Evolutionary conservation across 371 early-diverging fungal species (phyloP).

Genomic region (Mortierella sp.): DNA sequence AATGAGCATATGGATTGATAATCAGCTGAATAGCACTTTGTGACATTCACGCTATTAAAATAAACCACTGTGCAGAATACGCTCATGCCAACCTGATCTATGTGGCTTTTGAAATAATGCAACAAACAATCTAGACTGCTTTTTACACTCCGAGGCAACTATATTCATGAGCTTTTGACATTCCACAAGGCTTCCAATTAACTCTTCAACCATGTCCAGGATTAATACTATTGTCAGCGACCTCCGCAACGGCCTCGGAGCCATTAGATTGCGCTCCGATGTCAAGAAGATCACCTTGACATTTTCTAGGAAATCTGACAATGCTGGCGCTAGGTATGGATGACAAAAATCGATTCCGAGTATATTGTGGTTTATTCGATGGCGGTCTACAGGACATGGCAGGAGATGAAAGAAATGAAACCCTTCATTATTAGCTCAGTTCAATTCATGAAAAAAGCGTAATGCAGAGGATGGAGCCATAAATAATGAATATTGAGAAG

Average conservation of each 20-base stretch:
- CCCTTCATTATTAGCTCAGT: too few relatives aligned
- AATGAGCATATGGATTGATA: too few relatives aligned
- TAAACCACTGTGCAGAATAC: too few relatives aligned
- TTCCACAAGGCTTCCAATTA: too few relatives aligned
- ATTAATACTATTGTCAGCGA: slow-evolving; percentile 42
- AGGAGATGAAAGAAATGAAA: not conserved
- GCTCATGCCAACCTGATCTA: too few relatives aligned
- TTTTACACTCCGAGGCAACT: not conserved
- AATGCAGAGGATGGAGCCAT: not conserved
- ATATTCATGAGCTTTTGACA: too few relatives aligned
- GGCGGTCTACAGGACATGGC: too few relatives aligned
- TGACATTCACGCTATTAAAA: not conserved
- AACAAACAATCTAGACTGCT: too few relatives aligned
- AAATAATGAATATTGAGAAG: not conserved
- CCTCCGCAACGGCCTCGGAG: slow-evolving; percentile 65
- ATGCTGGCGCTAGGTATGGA: slow-evolving; percentile 70
- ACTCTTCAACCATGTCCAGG: slow-evolving; percentile 39
- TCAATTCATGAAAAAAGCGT: too few relatives aligned
- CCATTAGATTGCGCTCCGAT: slow-evolving; percentile 62
- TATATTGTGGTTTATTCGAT: too few relatives aligned
- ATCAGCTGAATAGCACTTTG: too few relatives aligned
- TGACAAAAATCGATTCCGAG: not conserved
- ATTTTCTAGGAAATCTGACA: slow-evolving; percentile 66
- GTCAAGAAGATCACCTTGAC: slow-evolving; percentile 69
- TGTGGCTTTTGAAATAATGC: not conserved